phyloP scores from a whole-genome alignment of 2,329 filamentous ascomycete species.

The Aureobasidium leucospermi region DNA sequence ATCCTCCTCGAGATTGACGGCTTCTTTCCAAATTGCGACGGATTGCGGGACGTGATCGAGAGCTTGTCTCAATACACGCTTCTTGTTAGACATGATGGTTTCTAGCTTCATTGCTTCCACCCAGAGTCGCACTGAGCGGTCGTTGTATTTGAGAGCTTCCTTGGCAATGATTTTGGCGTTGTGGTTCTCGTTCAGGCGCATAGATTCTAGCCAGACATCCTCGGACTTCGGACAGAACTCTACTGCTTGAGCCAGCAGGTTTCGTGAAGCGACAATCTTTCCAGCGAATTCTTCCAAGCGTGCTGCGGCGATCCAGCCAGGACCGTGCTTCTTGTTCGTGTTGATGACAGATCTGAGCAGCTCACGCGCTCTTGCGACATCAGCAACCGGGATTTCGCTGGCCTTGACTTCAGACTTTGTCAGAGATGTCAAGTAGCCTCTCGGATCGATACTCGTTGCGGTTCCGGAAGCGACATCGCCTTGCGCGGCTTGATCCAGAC shows the following conservation, averaged over 20 bases:
- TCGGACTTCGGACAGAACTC: slow-evolving; percentile 89
- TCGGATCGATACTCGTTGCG: slow-evolving; percentile 85
- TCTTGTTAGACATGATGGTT: slow-evolving; percentile 73
- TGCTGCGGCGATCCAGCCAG: slow-evolving; percentile 92
- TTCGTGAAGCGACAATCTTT: slow-evolving; percentile 81
- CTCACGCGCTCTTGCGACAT: slow-evolving; percentile 87
- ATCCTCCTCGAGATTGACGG: slow-evolving; percentile 91
- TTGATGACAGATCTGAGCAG: slow-evolving; percentile 95
- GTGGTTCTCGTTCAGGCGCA: slow-evolving; percentile 80
- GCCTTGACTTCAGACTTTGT: slow-evolving; percentile 74
- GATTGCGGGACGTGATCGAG: slow-evolving; percentile 90
- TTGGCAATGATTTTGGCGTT: slow-evolving; percentile 96
- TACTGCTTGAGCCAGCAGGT: slow-evolving; percentile 80
- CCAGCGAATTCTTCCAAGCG: slow-evolving; percentile 88
- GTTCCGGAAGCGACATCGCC: slow-evolving; percentile 67
- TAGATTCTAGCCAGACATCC: slow-evolving; percentile 94
- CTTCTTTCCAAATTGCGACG: slow-evolving; percentile 95
- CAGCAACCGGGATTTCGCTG: slow-evolving; percentile 77
- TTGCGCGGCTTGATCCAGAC: slow-evolving; percentile 79
- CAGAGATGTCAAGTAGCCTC: slow-evolving; percentile 90
- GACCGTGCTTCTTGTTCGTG: slow-evolving; percentile 89
- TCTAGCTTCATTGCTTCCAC: slow-evolving; percentile 93
- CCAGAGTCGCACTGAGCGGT: slow-evolving; percentile 83
- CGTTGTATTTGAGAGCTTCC: slow-evolving; percentile 85
- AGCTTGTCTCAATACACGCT: slow-evolving; percentile 84